Evolutionary conservation across 2,329 filamentous ascomycete species (phyloP).

Genomic region (Monosporascus sp.): DNA sequence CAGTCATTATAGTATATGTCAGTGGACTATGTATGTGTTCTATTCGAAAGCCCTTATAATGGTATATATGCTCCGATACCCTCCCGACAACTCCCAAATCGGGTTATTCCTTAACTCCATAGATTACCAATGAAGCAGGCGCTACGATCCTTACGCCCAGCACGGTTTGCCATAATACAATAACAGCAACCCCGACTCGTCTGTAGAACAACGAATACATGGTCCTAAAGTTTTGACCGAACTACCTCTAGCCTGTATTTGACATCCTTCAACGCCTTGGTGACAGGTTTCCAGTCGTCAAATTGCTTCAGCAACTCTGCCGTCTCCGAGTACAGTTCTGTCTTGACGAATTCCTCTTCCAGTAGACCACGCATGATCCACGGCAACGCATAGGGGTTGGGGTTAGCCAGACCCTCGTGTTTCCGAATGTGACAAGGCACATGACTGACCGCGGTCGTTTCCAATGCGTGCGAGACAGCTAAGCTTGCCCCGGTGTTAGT

Average conservation of each 20-base stretch:
- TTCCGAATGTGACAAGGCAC: conserved; percentile 46
- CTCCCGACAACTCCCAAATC: neutral
- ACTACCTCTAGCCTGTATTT: conserved; percentile 92
- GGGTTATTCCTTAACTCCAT: neutral
- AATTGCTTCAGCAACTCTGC: conserved; percentile 78
- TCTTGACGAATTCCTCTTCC: conserved; percentile 86
- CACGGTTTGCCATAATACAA: neutral
- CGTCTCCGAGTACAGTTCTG: conserved; percentile 71
- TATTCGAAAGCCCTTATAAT: neutral
- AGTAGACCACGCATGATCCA: conserved; percentile 94
- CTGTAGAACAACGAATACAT: neutral
- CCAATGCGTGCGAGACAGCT: conserved; percentile 66
- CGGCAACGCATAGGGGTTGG: conserved; percentile 86
- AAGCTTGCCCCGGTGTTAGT: conserved; percentile 37
- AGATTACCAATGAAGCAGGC: neutral
- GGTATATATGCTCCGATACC: neutral
- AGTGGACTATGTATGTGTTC: too few species aligned
- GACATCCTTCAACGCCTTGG: conserved; percentile 90
- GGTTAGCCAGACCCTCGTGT: conserved; percentile 43
- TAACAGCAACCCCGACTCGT: neutral
- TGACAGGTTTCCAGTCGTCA: conserved; percentile 86
- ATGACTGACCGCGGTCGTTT: conserved; percentile 56
- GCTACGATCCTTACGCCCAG: neutral
- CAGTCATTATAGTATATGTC: too few species aligned
- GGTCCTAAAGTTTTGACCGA: conserved; percentile 65